Percentiles rank a stretch among this genome's conserved stretches.
Conservation (phyloP, 208 protist species). For the Wallacemonas sp. region DNA sequence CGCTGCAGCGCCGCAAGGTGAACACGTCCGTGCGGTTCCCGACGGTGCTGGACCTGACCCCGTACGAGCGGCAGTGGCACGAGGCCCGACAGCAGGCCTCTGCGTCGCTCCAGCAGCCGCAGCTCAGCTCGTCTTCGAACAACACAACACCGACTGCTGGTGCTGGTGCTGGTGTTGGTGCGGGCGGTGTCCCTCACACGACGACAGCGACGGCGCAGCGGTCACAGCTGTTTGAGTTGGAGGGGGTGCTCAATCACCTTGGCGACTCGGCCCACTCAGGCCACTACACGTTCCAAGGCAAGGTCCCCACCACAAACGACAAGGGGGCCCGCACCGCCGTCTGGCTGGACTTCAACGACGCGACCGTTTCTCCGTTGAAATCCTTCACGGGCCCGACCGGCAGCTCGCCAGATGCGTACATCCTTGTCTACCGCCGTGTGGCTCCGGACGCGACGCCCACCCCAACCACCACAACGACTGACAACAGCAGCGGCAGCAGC, state of each 20-base stretch:
- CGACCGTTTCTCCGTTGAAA: constrained; percentile 44
- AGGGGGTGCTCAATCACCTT: constrained; percentile 75
- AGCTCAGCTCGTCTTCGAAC: not conserved
- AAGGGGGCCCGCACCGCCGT: no score
- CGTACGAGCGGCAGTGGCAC: constrained; percentile 58
- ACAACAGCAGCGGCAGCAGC: no score
- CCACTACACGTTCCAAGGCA: constrained; percentile 84
- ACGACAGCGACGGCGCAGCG: no score
- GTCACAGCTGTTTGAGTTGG: constrained; percentile 47
- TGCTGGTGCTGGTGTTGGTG: no score
- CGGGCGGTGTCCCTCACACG: no score
- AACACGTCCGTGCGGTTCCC: constrained; percentile 52
- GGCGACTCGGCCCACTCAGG: constrained; percentile 64
- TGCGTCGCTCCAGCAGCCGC: not conserved
- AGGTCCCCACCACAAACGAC: no score
- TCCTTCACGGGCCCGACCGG: constrained; percentile 42
- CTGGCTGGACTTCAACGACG: constrained; percentile 82
- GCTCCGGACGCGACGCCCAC: not conserved
- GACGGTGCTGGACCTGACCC: constrained; percentile 55
- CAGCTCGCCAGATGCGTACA: constrained; percentile 61
- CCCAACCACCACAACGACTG: not conserved
- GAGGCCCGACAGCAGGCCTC: constrained; percentile 8
- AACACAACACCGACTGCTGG: no score
- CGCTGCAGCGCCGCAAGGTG: constrained; percentile 67
- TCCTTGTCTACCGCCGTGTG: constrained; percentile 70